phyloP scores from a whole-genome alignment of 805 yeast species.

The Metschnikowia cubensis region DNA sequence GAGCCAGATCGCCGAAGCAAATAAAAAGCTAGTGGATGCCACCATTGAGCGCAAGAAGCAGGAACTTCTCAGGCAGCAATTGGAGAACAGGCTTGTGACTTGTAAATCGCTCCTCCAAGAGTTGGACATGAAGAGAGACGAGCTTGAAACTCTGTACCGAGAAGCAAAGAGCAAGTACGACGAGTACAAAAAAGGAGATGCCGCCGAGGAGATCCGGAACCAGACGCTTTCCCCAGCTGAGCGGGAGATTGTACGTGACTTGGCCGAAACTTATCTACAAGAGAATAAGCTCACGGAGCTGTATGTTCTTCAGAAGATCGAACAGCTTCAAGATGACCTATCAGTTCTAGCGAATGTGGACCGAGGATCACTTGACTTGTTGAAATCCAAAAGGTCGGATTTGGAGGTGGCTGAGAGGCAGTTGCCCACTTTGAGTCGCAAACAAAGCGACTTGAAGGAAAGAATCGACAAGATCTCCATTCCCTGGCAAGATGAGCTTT shows the following conservation, averaged over 20 bases:
- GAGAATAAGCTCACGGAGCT: constrained; percentile 35
- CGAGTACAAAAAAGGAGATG: constrained; percentile 38
- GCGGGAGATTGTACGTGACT: constrained; percentile 33
- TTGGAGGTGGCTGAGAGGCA: constrained; percentile 30
- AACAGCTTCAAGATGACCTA: constrained; percentile 45
- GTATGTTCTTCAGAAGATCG: constrained; percentile 37
- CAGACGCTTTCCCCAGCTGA: constrained; percentile 39
- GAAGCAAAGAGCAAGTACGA: constrained; percentile 32
- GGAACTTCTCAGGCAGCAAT: constrained; percentile 12
- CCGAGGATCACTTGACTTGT: constrained; percentile 35
- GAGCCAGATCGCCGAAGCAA: constrained; percentile 19
- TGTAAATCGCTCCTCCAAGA: constrained; percentile 22
- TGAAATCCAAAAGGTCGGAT: constrained; percentile 34
- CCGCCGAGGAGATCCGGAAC: constrained; percentile 33
- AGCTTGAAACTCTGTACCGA: constrained; percentile 29
- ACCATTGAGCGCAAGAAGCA: constrained; percentile 10
- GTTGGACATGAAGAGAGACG: constrained; percentile 24
- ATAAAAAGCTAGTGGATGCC: constrained; percentile 6
- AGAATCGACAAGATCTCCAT: constrained; percentile 37
- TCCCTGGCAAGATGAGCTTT: constrained; percentile 62
- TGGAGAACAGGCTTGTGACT: constrained; percentile 13
- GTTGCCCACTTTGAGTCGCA: constrained; percentile 33
- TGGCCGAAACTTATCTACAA: constrained; percentile 37
- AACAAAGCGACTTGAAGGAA: constrained; percentile 26
- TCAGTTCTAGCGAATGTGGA: constrained; percentile 36